Evolutionary conservation across 208 protist genomes (phyloP).

Genomic region (Crithidia fasciculata): DNA sequence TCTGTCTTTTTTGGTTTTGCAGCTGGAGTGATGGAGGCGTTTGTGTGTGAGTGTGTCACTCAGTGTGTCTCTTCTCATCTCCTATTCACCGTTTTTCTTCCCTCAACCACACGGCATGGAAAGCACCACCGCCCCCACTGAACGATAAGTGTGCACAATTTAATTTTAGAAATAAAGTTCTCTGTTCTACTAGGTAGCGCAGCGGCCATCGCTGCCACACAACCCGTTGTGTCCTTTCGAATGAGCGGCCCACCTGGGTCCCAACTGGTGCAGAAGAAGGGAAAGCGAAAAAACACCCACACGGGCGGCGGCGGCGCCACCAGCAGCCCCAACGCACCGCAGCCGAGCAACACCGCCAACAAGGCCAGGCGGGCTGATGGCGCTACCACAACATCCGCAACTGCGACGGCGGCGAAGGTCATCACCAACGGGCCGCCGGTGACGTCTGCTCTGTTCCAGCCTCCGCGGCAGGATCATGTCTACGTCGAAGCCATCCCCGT

Average conservation of each 20-base stretch:
- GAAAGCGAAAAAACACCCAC: slow-evolving; percentile 11
- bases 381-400: too few relatives aligned
- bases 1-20: too few relatives aligned
- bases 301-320: background rate
- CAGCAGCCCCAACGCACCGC: background rate
- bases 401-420: too few relatives aligned
- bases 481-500: slow-evolving; percentile 14
- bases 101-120: too few relatives aligned
- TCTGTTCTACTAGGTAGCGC: background rate
- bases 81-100: too few relatives aligned
- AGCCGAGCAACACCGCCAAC: background rate
- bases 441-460: slow-evolving; percentile 1
- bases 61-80: too few relatives aligned
- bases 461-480: slow-evolving; percentile 27
- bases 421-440: background rate
- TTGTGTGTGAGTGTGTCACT: too few relatives aligned
- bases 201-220: background rate
- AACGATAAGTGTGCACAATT: too few relatives aligned
- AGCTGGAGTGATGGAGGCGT: too few relatives aligned
- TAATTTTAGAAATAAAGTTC: too few relatives aligned
- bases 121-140: too few relatives aligned
- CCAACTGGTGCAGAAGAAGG: slow-evolving; percentile 22
- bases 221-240: background rate
- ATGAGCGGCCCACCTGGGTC: slow-evolving; percentile 29
- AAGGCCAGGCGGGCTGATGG: too few relatives aligned